These are phyloP conservation scores for Lichenothelia convexa DNA, from an alignment of 495 filamentous ascomycete species.

Conservation along the genomic window DNA sequence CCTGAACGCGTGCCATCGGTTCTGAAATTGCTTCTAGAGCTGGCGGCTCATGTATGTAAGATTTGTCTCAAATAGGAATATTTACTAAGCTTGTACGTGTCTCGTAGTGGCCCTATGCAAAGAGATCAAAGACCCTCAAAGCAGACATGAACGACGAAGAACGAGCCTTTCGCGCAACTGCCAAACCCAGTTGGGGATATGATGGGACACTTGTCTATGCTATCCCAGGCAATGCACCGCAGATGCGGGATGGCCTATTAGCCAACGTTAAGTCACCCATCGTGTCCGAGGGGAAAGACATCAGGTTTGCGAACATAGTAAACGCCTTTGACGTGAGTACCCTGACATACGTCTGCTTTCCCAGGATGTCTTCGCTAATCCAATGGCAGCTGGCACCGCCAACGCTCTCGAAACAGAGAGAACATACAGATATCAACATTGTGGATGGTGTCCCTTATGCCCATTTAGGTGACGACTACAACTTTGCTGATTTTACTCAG, in stretches of 20 bases:
- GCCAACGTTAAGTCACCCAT: constrained; percentile 19
- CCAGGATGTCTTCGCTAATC: neutral
- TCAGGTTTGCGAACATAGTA: constrained; percentile 34
- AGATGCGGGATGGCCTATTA: constrained; percentile 16
- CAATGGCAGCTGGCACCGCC: constrained; percentile 10
- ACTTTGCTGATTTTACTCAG: constrained; percentile 21
- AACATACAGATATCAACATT: constrained; percentile 19
- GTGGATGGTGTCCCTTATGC: constrained; percentile 31
- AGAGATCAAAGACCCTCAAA: constrained; percentile 45
- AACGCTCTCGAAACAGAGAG: constrained; percentile 25
- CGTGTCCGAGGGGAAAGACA: constrained; percentile 27
- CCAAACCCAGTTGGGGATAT: constrained; percentile 66
- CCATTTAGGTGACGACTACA: constrained; percentile 16
- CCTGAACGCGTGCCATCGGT: constrained; percentile 4
- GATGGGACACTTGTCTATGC: constrained; percentile 54
- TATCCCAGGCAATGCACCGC: constrained; percentile 11
- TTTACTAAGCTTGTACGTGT: too few species aligned
- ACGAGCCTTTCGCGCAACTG: constrained; percentile 38
- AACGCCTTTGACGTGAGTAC: constrained; percentile 23
- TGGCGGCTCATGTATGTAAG: constrained; percentile 30
- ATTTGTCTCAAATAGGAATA: too few species aligned
- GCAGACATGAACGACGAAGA: constrained; percentile 42
- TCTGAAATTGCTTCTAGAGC: neutral
- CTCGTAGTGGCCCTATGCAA: constrained; percentile 73
- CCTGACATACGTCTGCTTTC: neutral